Base-by-base conservation (phyloP, 306 rosid genomes). In the Pyrus pyrifolia region DNA sequence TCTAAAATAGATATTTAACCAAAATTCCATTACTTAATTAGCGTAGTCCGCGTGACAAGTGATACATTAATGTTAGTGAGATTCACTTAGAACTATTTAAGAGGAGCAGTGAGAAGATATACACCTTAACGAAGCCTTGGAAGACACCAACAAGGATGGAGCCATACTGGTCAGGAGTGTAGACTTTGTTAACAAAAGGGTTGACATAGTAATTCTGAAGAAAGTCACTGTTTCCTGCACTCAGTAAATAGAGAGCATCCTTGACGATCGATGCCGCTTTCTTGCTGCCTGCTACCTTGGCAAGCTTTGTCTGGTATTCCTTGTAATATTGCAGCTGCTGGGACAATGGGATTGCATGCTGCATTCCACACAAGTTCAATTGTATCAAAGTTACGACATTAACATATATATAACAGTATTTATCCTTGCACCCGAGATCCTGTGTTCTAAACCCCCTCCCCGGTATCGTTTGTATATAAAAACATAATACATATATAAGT, bases 341-440 rank as follows among this genome's bases (percentile, higher is more conserved):
- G 44, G 98, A 77, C 84, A 96, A 83, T 11, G 99, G 58, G 61
- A 96, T 90, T 3, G 99, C 99, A 85, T 92, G 99, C 99, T 96
- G 62, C 62, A 57, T 9, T 90, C 83, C 79, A 73, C 74, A 65
- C 63, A 71, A 17, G 61, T 19, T 63, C 61, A 27, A 64, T 19
- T 46, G 42, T 13, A 11, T 42, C 11, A 44, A 30, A 62, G 15
- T 11, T n/a, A n/a, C 31, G 45, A 45, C 8, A 18, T 45, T 11
- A 25, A 5, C 68, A 3, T 0, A 15, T 38, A 23, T 12, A 38
- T 12, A 0, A 46, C 19, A 46, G 19, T 1, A 7, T 46, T 46
- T 4, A 14, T 5, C 53, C 53, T 17, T 46, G 2, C 19, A 14
- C 53, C 3, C 0, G 19, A 49, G 5, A 49, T 49, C 45, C 11